Conservation (phyloP, 1,284 basidiomycete genomes). For the Neonothopanus nambi region DNA sequence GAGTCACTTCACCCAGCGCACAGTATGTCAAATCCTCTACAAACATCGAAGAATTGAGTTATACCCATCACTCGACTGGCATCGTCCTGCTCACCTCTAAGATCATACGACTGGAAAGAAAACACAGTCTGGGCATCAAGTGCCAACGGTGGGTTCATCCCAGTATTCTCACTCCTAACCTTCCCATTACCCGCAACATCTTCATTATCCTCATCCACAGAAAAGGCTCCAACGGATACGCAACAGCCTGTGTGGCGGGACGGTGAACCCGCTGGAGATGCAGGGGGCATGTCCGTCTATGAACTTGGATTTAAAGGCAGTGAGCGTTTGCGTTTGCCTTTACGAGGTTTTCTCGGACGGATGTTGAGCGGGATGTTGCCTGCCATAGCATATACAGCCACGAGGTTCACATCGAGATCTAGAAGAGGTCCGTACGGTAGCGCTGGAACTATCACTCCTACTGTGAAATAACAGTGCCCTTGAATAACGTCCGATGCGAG, state of each 20-base stretch:
- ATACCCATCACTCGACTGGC: not conserved
- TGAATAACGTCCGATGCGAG: constrained; percentile 54
- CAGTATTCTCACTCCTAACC: constrained; percentile 16
- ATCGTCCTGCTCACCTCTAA: constrained; percentile 39
- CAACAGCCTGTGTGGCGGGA: constrained; percentile 30
- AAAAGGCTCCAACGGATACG: constrained; percentile 26
- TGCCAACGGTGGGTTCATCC: constrained; percentile 19
- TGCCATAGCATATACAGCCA: constrained; percentile 23
- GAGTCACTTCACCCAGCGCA: constrained; percentile 46
- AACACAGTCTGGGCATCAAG: constrained; percentile 40
- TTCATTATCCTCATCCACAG: not conserved
- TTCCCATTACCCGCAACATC: constrained; percentile 2
- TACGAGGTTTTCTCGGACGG: not conserved
- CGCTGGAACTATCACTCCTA: constrained; percentile 28
- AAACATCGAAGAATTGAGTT: not conserved
- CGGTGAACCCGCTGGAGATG: not conserved
- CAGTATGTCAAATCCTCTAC: constrained; percentile 49
- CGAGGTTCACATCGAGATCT: constrained; percentile 32
- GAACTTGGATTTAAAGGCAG: not conserved
- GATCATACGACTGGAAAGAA: constrained; percentile 45
- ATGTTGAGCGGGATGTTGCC: constrained; percentile 1
- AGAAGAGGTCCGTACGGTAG: constrained; percentile 15
- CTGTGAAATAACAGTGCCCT: constrained; percentile 50
- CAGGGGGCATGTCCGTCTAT: not conserved
- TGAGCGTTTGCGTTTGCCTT: not conserved